Conservation (phyloP, 352 stramenopile species). For the Thalassiosira mediterranea region DNA sequence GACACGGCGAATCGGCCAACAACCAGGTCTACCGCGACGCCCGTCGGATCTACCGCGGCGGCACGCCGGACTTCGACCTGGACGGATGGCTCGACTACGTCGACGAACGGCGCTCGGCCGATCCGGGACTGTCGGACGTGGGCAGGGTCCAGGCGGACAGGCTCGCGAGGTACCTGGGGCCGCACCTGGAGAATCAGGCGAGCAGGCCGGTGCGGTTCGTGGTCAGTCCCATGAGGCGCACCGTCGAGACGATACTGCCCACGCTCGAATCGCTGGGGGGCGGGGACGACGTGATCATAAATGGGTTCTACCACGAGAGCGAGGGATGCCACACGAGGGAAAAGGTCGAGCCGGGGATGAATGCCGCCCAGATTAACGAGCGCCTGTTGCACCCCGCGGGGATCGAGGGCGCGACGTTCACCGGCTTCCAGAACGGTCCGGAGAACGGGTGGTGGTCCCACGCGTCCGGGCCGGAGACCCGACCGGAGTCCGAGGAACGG, state of each 20-base stretch:
- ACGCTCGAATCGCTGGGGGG: conserved; percentile 51
- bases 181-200: conserved; percentile 62
- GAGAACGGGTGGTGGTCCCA: conserved; percentile 68
- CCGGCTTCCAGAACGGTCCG: conserved; percentile 39
- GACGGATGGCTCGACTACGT: conserved; percentile 67
- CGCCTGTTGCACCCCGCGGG: conserved; percentile 24
- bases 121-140: conserved; percentile 60
- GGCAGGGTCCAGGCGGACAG: conserved; percentile 57
- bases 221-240: conserved; percentile 67
- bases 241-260: conserved; percentile 65
- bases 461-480: conserved; percentile 61
- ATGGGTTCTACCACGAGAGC: conserved; percentile 72
- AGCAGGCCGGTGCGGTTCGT: conserved; percentile 62
- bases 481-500: conserved; percentile 56
- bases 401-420: conserved; percentile 29
- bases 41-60: conserved; percentile 49
- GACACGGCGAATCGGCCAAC: conserved; percentile 72
- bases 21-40: conserved; percentile 78
- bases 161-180: conserved; percentile 54
- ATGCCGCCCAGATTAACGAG: conserved; percentile 53
- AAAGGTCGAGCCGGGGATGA: conserved; percentile 62
- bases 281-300: conserved; percentile 52
- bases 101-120: conserved; percentile 49
- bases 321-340: conserved; percentile 73
- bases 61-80: conserved; percentile 66